phyloP scores from a whole-genome alignment of 306 rosid species.

The Cucurbita pepo region DNA sequence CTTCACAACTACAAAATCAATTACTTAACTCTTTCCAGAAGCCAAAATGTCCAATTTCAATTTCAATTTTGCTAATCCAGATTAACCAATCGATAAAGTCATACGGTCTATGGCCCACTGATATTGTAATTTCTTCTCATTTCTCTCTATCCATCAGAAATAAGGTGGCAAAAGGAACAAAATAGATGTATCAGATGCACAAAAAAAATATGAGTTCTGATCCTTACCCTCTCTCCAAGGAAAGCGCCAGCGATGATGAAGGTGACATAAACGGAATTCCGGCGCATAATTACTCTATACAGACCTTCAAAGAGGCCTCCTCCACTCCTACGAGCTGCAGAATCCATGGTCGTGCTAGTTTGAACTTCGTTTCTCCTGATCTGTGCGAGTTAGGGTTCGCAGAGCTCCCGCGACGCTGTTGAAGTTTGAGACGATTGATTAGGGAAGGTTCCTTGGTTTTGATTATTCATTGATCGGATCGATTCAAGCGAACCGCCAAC shows the following conservation, averaged over 20 bases:
- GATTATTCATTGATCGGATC: background rate
- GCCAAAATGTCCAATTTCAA: background rate
- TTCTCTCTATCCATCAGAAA: background rate
- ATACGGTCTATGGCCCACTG: background rate
- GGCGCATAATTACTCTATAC: constrained; percentile 86
- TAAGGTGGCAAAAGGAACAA: background rate
- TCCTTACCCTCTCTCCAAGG: constrained; percentile 74
- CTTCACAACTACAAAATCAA: background rate
- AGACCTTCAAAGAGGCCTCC: constrained; percentile 73
- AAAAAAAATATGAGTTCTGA: background rate
- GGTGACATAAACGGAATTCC: constrained; percentile 88
- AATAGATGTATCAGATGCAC: background rate
- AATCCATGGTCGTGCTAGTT: constrained; percentile 31
- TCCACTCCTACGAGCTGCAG: constrained; percentile 41
- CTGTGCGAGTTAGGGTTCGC: constrained; percentile 14
- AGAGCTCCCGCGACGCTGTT: background rate
- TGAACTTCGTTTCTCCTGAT: constrained; percentile 9
- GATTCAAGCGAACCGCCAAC: background rate
- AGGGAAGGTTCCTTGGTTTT: background rate
- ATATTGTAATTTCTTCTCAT: background rate
- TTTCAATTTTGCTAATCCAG: no score
- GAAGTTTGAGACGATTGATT: background rate
- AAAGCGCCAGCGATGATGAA: constrained; percentile 90
- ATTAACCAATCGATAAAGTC: background rate
- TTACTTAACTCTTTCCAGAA: background rate